Conservation (phyloP, 148 eudicot species). For the Linanthus parryae region DNA sequence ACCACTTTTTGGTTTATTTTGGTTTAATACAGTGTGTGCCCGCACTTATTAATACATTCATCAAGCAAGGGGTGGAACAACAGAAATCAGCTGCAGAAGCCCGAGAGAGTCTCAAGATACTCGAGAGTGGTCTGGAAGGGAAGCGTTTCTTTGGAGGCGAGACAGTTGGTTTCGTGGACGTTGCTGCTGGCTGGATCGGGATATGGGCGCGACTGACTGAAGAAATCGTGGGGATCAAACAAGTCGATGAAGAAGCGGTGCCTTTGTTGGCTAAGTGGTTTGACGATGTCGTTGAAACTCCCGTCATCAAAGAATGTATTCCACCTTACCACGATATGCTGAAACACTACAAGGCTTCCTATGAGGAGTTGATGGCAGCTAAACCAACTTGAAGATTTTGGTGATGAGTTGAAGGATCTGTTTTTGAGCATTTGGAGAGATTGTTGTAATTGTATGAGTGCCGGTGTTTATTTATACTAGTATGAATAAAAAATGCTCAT, state of each 20-base stretch:
- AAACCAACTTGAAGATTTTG: no score
- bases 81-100: neutral
- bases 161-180: constrained; percentile 11
- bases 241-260: constrained; percentile 4
- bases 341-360: neutral
- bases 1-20: no score
- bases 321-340: neutral
- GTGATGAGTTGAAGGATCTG: no score
- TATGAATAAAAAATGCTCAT: no score
- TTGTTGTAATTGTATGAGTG: no score
- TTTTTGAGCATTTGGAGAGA: no score
- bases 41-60: neutral
- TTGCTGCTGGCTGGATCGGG: constrained; percentile 18
- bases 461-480: no score
- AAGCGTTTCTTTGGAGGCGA: constrained; percentile 14
- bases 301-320: constrained; percentile 9
- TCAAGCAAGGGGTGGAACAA: neutral
- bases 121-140: constrained; percentile 15
- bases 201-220: constrained; percentile 4
- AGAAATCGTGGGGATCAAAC: constrained; percentile 8
- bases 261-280: constrained; percentile 3
- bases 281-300: constrained; percentile 6
- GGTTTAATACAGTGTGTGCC: constrained; percentile 8
- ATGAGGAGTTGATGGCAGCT: neutral
- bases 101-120: no score